Base-by-base conservation (phyloP, 768 basidiomycete genomes). In the Lentinula edodes region DNA sequence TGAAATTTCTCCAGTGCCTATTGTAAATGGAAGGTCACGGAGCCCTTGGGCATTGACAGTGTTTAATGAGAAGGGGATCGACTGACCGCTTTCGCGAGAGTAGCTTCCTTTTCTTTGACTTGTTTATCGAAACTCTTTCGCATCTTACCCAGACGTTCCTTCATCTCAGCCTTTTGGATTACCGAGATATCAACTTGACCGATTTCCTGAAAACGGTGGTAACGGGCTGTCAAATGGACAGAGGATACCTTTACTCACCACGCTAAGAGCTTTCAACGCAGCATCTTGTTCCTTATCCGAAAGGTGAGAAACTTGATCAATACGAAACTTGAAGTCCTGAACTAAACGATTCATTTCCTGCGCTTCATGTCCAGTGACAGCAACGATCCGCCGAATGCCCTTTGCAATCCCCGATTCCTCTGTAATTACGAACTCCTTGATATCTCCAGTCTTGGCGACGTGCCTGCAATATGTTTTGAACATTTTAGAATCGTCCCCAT, bases 401-500 rank as follows among this genome's bases (percentile, higher is more conserved):
- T 98, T 98, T 6, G 97, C 97, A 67, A 98, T 98, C 38, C 95
- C 95, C 4, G 91, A 91, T 73, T 98, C 97, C 69, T 98, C 97
- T 5, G 84, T 89, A 63, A 99, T 90, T 34, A 95, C 88, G 71
- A 99, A 90, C 70, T 93, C 90, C 75, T 96, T 95, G 82, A 99
- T 98, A 67, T 95, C 93, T 16, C 95, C 93, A 0, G 97, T 99
- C 75, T 88, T 91, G n/a, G 86, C 83, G 59, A 99, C 97, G 71
- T 99, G 97, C 1, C 93, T 94, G 59, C 4, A 18, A 34, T 28
- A 16, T 35, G 20, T 53, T 38, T 50, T 3, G 62, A 61, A 38
- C 48, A 45, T 18, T 18, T 23, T 8, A 61, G 38, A 42, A 34
- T n/a, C 62, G 56, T 8, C 38, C 39, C 28, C 18, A 43, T 15